Conservation (phyloP, 2,329 filamentous ascomycete genomes). For the Pyricularia pennisetigena region DNA sequence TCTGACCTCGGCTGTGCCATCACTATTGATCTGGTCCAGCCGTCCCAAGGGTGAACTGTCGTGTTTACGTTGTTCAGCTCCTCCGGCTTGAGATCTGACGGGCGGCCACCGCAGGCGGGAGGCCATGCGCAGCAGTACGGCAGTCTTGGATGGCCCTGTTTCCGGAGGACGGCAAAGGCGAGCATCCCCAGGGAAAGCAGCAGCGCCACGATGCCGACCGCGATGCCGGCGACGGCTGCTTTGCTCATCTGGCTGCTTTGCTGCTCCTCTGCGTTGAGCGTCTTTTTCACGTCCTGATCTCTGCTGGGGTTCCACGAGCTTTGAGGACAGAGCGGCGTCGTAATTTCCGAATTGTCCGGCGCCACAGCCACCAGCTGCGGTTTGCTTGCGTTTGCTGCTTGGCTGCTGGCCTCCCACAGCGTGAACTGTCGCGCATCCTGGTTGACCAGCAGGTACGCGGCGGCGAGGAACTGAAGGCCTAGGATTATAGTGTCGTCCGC, state of each 20-base stretch:
- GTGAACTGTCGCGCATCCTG: not conserved
- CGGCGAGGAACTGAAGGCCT: not conserved
- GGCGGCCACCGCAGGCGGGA: no score
- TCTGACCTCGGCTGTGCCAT: not conserved
- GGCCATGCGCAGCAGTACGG: not conserved
- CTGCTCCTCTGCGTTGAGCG: not conserved
- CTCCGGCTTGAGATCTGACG: not conserved
- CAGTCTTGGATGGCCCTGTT: not conserved
- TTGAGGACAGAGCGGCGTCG: not conserved
- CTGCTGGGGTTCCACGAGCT: no score
- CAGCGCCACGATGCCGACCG: not conserved
- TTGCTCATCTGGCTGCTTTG: not conserved
- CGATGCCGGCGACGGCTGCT: not conserved
- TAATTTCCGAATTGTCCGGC: not conserved
- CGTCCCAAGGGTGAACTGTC: not conserved
- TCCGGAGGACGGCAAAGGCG: not conserved
- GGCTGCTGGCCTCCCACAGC: not conserved
- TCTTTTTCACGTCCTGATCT: not conserved
- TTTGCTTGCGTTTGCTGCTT: not conserved
- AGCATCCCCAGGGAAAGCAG: no score
- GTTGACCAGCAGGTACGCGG: conserved; percentile 1
- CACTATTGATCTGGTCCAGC: not conserved
- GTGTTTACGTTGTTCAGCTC: not conserved
- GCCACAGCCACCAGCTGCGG: not conserved
- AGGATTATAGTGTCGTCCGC: not conserved